phyloP scores from a whole-genome alignment of 306 rosid genomes.

The Ormosia emarginata region DNA sequence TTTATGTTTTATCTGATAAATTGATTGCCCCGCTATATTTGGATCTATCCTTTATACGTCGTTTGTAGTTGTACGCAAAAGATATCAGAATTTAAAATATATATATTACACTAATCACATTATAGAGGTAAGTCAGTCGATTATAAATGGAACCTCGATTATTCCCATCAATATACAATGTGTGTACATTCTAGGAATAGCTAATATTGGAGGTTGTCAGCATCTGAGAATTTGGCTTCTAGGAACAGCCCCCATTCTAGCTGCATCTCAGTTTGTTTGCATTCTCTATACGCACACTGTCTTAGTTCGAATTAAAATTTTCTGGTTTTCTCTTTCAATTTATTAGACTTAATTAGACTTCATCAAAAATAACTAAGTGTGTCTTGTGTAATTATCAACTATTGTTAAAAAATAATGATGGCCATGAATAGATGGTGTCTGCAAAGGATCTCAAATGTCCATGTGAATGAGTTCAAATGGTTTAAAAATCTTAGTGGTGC shows the following conservation, averaged over 20 bases:
- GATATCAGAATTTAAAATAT: background rate
- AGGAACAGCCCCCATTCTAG: background rate
- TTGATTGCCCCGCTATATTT: constrained; percentile 1
- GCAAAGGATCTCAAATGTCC: too few species aligned
- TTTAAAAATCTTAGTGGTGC: too few species aligned
- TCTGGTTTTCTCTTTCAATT: too few species aligned
- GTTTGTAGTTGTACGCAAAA: background rate
- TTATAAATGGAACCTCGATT: background rate
- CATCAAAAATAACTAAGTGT: too few species aligned
- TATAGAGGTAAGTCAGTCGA: background rate
- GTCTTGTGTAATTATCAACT: too few species aligned
- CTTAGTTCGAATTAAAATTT: too few species aligned
- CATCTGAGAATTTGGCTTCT: background rate
- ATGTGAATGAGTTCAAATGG: too few species aligned
- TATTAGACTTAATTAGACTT: too few species aligned
- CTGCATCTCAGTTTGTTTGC: background rate
- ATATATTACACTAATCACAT: background rate
- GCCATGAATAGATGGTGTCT: too few species aligned
- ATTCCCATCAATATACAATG: background rate
- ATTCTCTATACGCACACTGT: too few species aligned
- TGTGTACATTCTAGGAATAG: background rate
- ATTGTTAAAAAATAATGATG: too few species aligned
- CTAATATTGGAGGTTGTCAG: background rate
- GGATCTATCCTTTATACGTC: background rate
- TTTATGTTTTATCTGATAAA: background rate